These are phyloP conservation scores for Colletotrichum paranaense DNA, from an alignment of 2,329 filamentous ascomycete species.

Conservation along the genomic window DNA sequence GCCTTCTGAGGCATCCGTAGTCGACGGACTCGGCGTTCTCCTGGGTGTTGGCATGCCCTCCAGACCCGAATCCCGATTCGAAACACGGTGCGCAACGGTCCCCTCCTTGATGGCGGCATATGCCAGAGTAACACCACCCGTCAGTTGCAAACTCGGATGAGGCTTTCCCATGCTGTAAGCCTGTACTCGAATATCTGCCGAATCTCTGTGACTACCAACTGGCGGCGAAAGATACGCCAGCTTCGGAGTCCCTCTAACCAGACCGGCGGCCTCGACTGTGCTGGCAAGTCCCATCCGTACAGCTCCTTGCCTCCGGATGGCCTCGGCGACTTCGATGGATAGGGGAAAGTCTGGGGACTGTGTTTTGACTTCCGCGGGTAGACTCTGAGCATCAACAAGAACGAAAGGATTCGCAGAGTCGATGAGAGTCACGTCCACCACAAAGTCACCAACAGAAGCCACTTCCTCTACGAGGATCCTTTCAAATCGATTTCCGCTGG, in stretches of 20 bases:
- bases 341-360: conserved; percentile 44
- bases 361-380: conserved; percentile 57
- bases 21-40: conserved; percentile 38
- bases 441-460: conserved; percentile 37
- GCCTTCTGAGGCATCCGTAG: background rate
- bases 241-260: conserved; percentile 59
- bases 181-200: conserved; percentile 54
- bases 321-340: conserved; percentile 52
- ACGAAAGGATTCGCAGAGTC: conserved; percentile 53
- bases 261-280: conserved; percentile 46
- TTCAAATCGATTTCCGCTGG: conserved; percentile 64
- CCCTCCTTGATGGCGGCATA: conserved; percentile 54
- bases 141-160: conserved; percentile 64
- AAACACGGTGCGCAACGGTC: conserved; percentile 48
- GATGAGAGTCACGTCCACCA: conserved; percentile 46
- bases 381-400: conserved; percentile 63
- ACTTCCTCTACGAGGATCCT: conserved; percentile 53
- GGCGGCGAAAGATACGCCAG: conserved; percentile 62
- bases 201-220: background rate
- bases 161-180: conserved; percentile 63
- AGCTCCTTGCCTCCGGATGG: conserved; percentile 64
- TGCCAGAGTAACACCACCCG: conserved; percentile 60
- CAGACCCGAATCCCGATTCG: background rate
- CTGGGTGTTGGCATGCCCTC: conserved; percentile 33
- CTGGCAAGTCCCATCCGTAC: conserved; percentile 67